Base-by-base conservation (phyloP, 345 rosid species). In the Passiflora organensis region DNA sequence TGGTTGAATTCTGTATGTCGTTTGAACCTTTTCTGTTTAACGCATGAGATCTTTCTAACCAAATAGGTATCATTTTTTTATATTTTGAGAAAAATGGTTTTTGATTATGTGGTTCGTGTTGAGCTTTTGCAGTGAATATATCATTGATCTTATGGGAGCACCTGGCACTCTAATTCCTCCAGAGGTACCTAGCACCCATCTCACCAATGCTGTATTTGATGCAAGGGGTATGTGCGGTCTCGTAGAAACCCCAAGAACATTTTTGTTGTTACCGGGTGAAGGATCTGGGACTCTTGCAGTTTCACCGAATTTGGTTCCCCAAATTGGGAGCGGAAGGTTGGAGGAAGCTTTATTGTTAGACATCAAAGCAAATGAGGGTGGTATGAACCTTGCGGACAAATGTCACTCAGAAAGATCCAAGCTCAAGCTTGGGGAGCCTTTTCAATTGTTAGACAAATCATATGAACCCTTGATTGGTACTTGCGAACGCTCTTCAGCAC, bases 91-190 rank as follows among this genome's bases (percentile, higher is more conserved):
- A 8, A 8, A 28, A 28, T 28, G 8, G 34, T 28, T 3, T 28
- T 28, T 28, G 34, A 28, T 28, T 8, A 28, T 28, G n/a, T n/a
- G 34, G 34, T 28, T 28, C 5, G 34, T 28, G 3, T 28, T 28
- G 42, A 67, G 60, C 50, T 56, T 62, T 49, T 80, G 83, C 84
- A 80, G 95, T 75, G 97, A 91, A 69, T 87, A 85, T 67, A 91
- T 91, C 59, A 80, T 91, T 59, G 97, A 91, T 73, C 82, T 91
- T 60, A 91, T 91, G 97, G 96, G 96, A 69, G 97, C 97, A 72
- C 96, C 97, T 51, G 97, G 97, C 50, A 74, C 91, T 12, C 73
- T 91, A 52, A 83, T 87, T 64, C 97, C 97, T 63, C 73, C 79
- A 6, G 97, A 91, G 79, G 96, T 87, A 56, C 89, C 97, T 49